phyloP scores from a whole-genome alignment of 139 green algal species.

The Desmodesmus armatus region DNA sequence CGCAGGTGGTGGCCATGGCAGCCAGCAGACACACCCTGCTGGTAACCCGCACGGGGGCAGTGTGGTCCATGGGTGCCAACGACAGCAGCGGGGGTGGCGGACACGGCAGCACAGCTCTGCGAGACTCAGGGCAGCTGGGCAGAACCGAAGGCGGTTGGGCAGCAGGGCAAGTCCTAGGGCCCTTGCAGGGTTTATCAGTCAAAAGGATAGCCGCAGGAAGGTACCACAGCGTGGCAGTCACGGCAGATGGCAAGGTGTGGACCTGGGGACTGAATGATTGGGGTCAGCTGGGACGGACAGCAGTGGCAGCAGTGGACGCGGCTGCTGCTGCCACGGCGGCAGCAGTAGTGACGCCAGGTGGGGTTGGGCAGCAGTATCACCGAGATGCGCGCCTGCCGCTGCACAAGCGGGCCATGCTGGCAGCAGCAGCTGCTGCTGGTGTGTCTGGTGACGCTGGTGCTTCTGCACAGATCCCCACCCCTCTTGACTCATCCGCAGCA shows the following conservation, averaged over 20 bases:
- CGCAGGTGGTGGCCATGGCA: slow-evolving; percentile 49
- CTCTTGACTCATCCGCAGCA: background rate
- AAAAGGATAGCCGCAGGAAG: slow-evolving; percentile 39
- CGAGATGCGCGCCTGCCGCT: no score
- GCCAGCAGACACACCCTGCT: slow-evolving; percentile 57
- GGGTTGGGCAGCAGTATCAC: no score
- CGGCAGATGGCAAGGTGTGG: slow-evolving; percentile 57
- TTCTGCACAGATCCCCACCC: background rate
- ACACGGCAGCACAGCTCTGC: slow-evolving; percentile 65
- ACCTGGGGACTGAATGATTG: slow-evolving; percentile 80
- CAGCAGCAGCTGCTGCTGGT: slow-evolving; percentile 1
- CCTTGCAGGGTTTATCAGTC: no score
- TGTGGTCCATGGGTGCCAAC: slow-evolving; percentile 71
- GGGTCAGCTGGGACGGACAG: slow-evolving; percentile 74
- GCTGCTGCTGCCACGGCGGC: background rate
- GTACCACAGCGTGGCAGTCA: slow-evolving; percentile 67
- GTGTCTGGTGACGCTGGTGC: background rate
- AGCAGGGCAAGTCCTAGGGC: no score
- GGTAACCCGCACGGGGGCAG: slow-evolving; percentile 33
- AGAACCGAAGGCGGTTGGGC: slow-evolving; percentile 31
- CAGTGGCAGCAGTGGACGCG: background rate
- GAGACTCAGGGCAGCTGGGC: slow-evolving; percentile 69
- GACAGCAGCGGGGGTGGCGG: slow-evolving; percentile 70
- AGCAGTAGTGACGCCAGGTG: no score
- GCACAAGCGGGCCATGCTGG: no score